Evolutionary conservation across 2,329 filamentous ascomycete species (phyloP).

Genomic region (Aspergillus aculeatus): DNA sequence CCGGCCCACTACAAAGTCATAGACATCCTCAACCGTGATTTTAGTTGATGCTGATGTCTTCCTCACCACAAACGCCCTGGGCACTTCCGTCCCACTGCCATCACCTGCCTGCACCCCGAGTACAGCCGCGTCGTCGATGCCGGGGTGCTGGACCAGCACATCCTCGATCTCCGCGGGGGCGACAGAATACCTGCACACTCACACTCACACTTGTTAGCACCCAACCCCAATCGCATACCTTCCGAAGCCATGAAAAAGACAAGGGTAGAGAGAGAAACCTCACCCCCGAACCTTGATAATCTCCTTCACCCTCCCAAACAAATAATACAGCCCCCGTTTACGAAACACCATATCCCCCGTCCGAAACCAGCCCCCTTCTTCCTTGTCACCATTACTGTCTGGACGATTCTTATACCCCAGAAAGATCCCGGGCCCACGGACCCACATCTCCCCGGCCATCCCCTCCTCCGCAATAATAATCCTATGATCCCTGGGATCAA

Average conservation of each 20-base stretch:
- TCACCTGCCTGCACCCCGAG: slow-evolving; percentile 34
- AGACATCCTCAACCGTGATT: slow-evolving; percentile 35
- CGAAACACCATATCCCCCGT: slow-evolving; percentile 33
- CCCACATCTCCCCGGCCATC: neutral
- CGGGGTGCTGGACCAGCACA: slow-evolving; percentile 38
- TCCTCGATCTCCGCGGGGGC: slow-evolving; percentile 44
- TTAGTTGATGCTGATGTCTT: slow-evolving; percentile 1
- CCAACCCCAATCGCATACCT: neutral
- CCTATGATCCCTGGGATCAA: slow-evolving; percentile 15
- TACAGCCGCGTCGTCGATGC: slow-evolving; percentile 43
- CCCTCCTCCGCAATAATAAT: neutral
- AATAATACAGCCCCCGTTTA: slow-evolving; percentile 25
- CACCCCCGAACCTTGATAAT: slow-evolving; percentile 39
- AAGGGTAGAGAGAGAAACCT: neutral
- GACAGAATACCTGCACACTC: slow-evolving; percentile 35
- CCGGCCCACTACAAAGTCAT: slow-evolving; percentile 31
- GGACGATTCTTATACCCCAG: slow-evolving; percentile 26
- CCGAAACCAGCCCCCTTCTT: slow-evolving; percentile 32
- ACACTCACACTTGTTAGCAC: neutral
- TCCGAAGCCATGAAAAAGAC: too few relatives aligned
- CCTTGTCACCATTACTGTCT: slow-evolving; percentile 15
- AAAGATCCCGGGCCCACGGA: slow-evolving; percentile 9
- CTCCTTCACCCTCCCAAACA: slow-evolving; percentile 34
- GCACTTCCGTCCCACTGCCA: slow-evolving; percentile 27
- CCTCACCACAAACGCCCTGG: slow-evolving; percentile 42